phyloP scores from a whole-genome alignment of 345 rosid species.

The Gynandropsis gynandra region DNA sequence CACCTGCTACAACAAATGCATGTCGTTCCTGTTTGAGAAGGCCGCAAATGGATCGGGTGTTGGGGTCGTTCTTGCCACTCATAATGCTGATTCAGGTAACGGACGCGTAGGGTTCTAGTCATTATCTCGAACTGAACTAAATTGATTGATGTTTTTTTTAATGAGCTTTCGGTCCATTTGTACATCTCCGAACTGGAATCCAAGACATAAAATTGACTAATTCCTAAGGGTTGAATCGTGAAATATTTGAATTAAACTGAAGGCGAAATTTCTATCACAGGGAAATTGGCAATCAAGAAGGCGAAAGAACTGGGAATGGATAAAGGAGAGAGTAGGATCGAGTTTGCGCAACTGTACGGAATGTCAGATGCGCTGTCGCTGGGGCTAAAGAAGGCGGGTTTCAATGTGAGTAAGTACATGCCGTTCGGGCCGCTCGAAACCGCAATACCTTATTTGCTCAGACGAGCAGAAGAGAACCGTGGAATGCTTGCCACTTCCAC shows the following conservation, averaged over 20 bases:
- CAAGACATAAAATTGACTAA: no score
- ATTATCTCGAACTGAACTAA: no score
- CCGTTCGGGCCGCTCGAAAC: conserved; percentile 68
- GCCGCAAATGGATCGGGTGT: conserved; percentile 42
- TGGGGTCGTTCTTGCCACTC: conserved; percentile 83
- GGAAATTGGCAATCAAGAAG: conserved; percentile 50
- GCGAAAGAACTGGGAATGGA: conserved; percentile 61
- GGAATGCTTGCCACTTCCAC: conserved; percentile 61
- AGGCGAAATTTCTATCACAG: conserved; percentile 30
- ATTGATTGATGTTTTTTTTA: background rate
- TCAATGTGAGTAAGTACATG: conserved; percentile 82
- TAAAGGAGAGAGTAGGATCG: conserved; percentile 43
- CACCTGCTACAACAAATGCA: conserved; percentile 66
- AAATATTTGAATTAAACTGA: background rate
- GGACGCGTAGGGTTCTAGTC: no score
- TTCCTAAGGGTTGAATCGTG: background rate
- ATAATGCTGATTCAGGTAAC: conserved; percentile 73
- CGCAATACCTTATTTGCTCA: conserved; percentile 71
- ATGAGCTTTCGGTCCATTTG: no score
- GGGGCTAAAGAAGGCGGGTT: conserved; percentile 76
- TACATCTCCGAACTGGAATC: no score
- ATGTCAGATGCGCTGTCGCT: conserved; percentile 79
- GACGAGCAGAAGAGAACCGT: conserved; percentile 92
- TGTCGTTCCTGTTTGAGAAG: conserved; percentile 59
- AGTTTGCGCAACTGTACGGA: conserved; percentile 86